phyloP scores from a whole-genome alignment of 2,329 filamentous ascomycete genomes.

The Aplosporella prunicola region DNA sequence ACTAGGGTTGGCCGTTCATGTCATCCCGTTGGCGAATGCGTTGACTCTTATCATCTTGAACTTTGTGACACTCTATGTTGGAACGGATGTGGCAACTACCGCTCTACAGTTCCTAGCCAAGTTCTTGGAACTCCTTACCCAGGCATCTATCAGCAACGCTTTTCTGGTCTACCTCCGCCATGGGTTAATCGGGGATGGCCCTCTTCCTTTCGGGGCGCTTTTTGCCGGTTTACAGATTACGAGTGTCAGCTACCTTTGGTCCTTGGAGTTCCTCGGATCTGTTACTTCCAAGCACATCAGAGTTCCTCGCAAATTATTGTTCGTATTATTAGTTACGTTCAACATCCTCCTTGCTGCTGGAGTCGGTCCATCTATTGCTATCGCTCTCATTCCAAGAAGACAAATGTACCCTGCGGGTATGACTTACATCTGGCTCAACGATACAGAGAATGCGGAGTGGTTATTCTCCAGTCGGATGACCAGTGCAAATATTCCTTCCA shows the following conservation, averaged over 20 bases:
- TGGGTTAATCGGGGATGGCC: not conserved
- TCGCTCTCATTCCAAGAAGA: not conserved
- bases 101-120: not conserved
- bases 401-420: not conserved
- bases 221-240: not conserved
- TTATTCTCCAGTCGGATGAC: too few species aligned
- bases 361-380: not conserved
- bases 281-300: not conserved
- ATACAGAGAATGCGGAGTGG: not conserved
- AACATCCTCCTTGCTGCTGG: not conserved
- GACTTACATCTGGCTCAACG: not conserved
- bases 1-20: not conserved
- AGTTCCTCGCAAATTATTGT: not conserved
- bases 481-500: too few species aligned
- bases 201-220: not conserved
- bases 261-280: not conserved
- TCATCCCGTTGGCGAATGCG: not conserved
- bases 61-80: not conserved
- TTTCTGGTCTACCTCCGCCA: not conserved
- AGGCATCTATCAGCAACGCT: not conserved
- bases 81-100: not conserved
- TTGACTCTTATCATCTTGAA: not conserved
- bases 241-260: conserved; percentile 3
- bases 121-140: not conserved
- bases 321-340: not conserved